Conservation (phyloP, 1,284 basidiomycete species). For the Exobasidium rhododendri region DNA sequence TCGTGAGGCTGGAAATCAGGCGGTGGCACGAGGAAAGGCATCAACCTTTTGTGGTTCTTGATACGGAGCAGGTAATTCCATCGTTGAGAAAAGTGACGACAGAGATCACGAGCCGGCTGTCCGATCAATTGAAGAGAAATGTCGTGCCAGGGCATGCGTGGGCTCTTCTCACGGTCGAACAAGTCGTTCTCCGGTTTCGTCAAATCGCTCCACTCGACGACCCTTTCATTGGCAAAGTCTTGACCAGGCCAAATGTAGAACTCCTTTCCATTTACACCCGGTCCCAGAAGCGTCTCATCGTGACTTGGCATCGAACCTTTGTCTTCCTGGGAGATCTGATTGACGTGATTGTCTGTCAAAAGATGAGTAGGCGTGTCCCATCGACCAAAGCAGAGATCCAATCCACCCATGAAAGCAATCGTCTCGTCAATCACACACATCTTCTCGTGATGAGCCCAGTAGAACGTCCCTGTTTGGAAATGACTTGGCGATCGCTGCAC, state of each 20-base stretch:
- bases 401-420: conserved; percentile 95
- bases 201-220: conserved; percentile 81
- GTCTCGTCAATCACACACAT: conserved; percentile 94
- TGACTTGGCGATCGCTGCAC: conserved; percentile 96
- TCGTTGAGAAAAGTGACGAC: conserved; percentile 91
- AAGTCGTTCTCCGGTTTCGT: conserved; percentile 90
- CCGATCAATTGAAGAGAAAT: conserved; percentile 92
- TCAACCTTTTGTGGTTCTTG: conserved; percentile 75
- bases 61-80: conserved; percentile 57
- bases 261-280: conserved; percentile 60
- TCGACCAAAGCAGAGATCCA: conserved; percentile 71
- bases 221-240: conserved; percentile 87
- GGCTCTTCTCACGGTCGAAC: conserved; percentile 82
- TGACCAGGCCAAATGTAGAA: conserved; percentile 82
- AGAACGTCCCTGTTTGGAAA: conserved; percentile 94
- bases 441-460: conserved; percentile 95
- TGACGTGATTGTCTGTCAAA: conserved; percentile 69
- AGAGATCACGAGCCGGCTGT: conserved; percentile 90
- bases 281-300: conserved; percentile 33
- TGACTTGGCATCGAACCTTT: conserved; percentile 37
- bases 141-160: conserved; percentile 99
- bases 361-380: conserved; percentile 88
- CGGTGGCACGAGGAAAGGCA: conserved; percentile 93
- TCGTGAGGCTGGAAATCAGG: conserved; percentile 85
- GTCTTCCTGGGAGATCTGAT: conserved; percentile 6